Base-by-base conservation (phyloP, 2,329 filamentous ascomycete genomes). In the Chaetomiaceae sp. region DNA sequence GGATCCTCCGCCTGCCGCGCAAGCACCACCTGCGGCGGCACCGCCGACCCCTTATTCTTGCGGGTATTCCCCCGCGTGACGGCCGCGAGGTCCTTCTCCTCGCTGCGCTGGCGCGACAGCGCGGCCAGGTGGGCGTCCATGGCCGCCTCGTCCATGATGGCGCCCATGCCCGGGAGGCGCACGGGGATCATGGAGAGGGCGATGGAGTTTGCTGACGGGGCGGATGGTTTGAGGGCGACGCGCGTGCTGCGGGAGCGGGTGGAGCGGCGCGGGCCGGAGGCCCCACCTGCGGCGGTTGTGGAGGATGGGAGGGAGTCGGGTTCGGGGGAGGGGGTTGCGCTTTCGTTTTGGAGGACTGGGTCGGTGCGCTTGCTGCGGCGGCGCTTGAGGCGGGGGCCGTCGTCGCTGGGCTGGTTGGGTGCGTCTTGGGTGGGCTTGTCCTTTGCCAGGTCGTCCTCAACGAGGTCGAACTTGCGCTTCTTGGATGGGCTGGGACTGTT, bases 61-160 rank as follows among this genome's bases (percentile, higher is more conserved):
- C 72, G 66, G 1, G 74, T 77, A 55, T 77, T 77, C 47, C 68
- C 64, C 3, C 69, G 62, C 1, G 74, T 77, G 38, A 75, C 54
- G 2, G 69, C 64, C 0, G 71, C 72, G 8, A 75, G 59, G 42
- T 75, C 71, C 59, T 73, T 74, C 38, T 74, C 74, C 14, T 67
- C 68, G 54, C 58, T 71, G 42, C 69, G 67, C 36, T 63, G 59
- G 27, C 58, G 58, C 31, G 48, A 49, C 33, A 53, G 52, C 19
- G 51, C 38, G 1, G 45, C 15, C 23, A 55, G 36, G 38, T 57
- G 56, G 7, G 54, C 22, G 14, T 59, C 59, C 38, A 54, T 27
- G 12, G 39, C 44, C 1, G 47, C 31, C 15, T 66, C 67, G 15
- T 59, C 61, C 45, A 63, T 58, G 7, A 63, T 58, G 7, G 59